Conservation (phyloP, 139 green algal genomes). For the Auxenochlorella pyrenoidosa region DNA sequence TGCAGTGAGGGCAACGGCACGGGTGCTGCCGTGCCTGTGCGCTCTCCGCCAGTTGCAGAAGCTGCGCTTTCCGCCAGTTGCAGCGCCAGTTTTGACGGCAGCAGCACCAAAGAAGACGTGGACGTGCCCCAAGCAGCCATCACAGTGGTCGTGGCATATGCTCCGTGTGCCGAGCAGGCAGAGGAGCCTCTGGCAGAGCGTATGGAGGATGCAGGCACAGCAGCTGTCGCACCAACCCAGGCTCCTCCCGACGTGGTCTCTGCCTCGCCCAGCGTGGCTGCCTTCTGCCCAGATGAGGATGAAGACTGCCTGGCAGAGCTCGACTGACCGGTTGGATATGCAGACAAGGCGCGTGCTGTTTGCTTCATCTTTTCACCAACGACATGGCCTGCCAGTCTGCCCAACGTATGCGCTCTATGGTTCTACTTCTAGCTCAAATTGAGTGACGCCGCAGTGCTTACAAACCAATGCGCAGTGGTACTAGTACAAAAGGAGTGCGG, state of each 20-base stretch:
- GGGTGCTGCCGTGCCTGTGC: not conserved
- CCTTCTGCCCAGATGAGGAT: not conserved
- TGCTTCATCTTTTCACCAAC: too few relatives aligned
- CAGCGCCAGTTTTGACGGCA: not conserved
- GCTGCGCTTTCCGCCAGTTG: not conserved
- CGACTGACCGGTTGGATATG: not conserved
- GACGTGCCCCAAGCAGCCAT: not conserved
- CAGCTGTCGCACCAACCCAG: not conserved
- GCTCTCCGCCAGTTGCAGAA: not conserved
- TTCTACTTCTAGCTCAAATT: too few relatives aligned
- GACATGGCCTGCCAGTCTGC: too few relatives aligned
- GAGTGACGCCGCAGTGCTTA: not conserved
- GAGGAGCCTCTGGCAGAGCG: not conserved
- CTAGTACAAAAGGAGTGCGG: not conserved
- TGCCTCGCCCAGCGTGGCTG: not conserved
- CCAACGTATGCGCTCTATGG: not conserved
- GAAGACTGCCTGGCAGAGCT: conserved; percentile 4
- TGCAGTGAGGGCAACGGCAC: not conserved
- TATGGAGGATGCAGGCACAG: not conserved
- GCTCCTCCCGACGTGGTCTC: too few relatives aligned
- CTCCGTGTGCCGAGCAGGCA: not conserved
- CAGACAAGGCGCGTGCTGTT: not conserved
- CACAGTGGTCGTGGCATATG: not conserved
- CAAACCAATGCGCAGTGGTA: not conserved
- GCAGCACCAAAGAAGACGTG: not conserved